Evolutionary conservation across 768 basidiomycete species (phyloP).

Genomic region (Rubroboletus pulcherrimus): DNA sequence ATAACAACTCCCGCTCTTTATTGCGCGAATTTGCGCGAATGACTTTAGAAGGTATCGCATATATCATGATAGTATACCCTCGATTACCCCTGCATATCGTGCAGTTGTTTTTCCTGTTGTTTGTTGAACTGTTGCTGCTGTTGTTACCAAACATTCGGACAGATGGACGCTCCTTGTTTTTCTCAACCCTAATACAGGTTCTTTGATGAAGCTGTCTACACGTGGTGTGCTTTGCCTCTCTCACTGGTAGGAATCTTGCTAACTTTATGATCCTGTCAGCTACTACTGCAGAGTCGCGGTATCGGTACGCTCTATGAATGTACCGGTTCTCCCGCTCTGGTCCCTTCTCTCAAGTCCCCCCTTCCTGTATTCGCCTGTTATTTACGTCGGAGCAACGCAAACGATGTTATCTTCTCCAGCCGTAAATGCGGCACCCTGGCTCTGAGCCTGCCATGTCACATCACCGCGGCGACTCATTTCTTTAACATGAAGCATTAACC

Average conservation of each 20-base stretch:
- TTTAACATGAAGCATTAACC: constrained; percentile 7
- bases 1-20: not conserved
- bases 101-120: not conserved
- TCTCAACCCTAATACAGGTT: not conserved
- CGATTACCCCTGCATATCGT: not conserved
- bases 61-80: not conserved
- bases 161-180: not conserved
- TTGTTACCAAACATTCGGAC: not conserved
- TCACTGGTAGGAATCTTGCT: not conserved
- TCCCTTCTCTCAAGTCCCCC: not conserved
- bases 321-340: not conserved
- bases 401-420: not conserved
- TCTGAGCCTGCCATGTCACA: not conserved
- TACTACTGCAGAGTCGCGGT: not conserved
- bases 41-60: not conserved
- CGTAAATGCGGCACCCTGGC: not conserved
- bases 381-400: not conserved
- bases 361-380: not conserved
- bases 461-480: constrained; percentile 8
- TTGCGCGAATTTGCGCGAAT: not conserved
- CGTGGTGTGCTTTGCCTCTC: constrained; percentile 7
- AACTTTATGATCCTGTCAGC: not conserved
- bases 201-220: not conserved
- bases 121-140: not conserved
- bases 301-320: not conserved